Evolutionary conservation across 768 basidiomycete species (phyloP).

Genomic region (Tylopilus rubrobrunneus): DNA sequence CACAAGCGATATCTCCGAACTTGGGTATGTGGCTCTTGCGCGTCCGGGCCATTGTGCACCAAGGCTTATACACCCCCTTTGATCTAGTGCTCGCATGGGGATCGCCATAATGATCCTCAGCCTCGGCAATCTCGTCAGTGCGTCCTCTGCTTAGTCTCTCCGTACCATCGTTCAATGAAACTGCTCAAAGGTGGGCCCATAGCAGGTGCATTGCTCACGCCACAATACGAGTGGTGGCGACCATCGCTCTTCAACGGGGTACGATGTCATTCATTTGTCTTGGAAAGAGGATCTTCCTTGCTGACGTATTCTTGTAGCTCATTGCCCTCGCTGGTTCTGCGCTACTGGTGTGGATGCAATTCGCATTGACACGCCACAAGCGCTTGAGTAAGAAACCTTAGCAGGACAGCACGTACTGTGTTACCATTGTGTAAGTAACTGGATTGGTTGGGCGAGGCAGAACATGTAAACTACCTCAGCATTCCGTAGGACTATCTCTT

Average conservation of each 20-base stretch:
- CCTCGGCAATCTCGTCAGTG: constrained; percentile 22
- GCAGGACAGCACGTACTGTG: no score
- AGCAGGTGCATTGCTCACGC: constrained; percentile 49
- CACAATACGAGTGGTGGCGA: constrained; percentile 53
- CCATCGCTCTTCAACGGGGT: constrained; percentile 50
- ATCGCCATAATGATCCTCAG: background rate
- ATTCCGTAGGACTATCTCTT: no score
- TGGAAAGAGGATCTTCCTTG: background rate
- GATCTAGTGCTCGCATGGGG: background rate
- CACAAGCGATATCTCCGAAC: constrained; percentile 44
- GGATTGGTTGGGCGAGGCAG: no score
- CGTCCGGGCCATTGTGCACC: background rate
- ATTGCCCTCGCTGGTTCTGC: constrained; percentile 1
- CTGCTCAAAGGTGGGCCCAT: constrained; percentile 46
- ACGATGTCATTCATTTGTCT: background rate
- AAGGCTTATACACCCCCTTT: background rate
- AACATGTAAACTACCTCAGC: no score
- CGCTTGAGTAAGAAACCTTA: background rate
- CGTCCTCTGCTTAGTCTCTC: constrained; percentile 2
- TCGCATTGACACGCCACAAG: background rate
- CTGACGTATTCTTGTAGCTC: constrained; percentile 4
- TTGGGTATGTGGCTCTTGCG: constrained; percentile 36
- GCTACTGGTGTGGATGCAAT: constrained; percentile 8
- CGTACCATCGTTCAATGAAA: background rate
- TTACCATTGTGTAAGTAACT: no score